Percentiles rank a stretch among this genome's conserved stretches.
phyloP scores from a whole-genome alignment of 495 filamentous ascomycete species.

The Podospora pseudopauciseta region DNA sequence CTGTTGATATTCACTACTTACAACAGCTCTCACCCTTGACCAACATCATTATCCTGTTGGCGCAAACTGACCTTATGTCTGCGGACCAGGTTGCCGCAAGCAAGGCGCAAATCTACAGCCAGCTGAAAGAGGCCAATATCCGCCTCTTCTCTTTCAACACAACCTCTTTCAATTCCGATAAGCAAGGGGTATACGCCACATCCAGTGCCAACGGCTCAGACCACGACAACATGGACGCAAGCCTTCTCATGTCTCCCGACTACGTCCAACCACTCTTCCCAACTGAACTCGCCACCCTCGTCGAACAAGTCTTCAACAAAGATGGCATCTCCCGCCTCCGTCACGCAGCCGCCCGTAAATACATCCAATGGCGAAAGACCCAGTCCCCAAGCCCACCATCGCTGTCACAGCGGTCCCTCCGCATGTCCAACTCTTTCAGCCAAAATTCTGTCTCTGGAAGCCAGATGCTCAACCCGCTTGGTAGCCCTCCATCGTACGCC shows the following conservation, averaged over 20 bases:
- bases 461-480: constrained; percentile 23
- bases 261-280: constrained; percentile 80
- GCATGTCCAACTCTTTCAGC: constrained; percentile 26
- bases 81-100: constrained; percentile 54
- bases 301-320: constrained; percentile 70
- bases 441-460: constrained; percentile 19
- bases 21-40: constrained; percentile 70
- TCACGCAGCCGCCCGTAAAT: constrained; percentile 82
- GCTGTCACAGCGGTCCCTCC: neutral
- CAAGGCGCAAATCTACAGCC: constrained; percentile 58
- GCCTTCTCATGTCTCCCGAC: constrained; percentile 87
- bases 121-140: constrained; percentile 59
- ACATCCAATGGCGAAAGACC: constrained; percentile 60
- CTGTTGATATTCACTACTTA: constrained; percentile 73
- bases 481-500: constrained; percentile 55
- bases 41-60: constrained; percentile 81
- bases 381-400: constrained; percentile 18
- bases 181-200: constrained; percentile 64
- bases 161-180: constrained; percentile 24
- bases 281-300: constrained; percentile 70
- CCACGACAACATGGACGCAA: constrained; percentile 89
- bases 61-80: constrained; percentile 69
- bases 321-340: constrained; percentile 84
- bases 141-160: constrained; percentile 65
- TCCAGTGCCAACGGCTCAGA: constrained; percentile 76